Conservation (phyloP, 495 filamentous ascomycete genomes). For the Pyrenula massariospora region DNA sequence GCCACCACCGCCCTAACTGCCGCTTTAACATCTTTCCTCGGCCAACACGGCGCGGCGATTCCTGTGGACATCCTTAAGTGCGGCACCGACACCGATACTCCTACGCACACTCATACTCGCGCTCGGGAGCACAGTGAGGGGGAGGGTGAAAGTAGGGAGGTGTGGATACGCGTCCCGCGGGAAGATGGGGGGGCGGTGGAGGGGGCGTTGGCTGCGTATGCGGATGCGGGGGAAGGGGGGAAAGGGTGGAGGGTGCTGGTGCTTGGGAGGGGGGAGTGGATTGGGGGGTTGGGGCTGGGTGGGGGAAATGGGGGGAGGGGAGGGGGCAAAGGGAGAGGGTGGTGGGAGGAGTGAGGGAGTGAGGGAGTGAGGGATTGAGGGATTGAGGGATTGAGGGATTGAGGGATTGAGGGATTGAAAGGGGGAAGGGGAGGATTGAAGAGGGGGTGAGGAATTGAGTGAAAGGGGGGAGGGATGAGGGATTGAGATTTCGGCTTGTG, state of each 20-base stretch:
- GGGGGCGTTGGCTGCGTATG: constrained; percentile 35
- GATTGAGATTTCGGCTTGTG: neutral
- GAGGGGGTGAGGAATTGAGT: neutral
- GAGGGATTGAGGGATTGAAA: neutral
- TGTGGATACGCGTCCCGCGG: constrained; percentile 67
- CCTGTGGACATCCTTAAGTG: constrained; percentile 65
- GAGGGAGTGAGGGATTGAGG: neutral
- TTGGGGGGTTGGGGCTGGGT: neutral
- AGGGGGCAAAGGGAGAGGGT: neutral
- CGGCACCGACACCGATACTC: neutral
- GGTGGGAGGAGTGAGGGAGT: neutral
- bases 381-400: neutral
- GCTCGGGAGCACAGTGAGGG: neutral
- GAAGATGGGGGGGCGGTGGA: constrained; percentile 56
- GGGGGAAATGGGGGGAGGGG: neutral
- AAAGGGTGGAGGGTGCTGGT: neutral
- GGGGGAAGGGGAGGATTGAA: neutral
- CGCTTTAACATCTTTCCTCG: constrained; percentile 71
- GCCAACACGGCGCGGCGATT: constrained; percentile 63
- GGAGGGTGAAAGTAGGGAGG: constrained; percentile 7
- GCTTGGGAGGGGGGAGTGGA: neutral
- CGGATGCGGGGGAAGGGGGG: neutral
- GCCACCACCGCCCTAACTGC: constrained; percentile 59
- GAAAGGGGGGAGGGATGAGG: neutral
- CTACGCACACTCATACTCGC: too few relatives aligned